Conservation (phyloP, 176 grass and related monocot species). For the Avena insularis region DNA sequence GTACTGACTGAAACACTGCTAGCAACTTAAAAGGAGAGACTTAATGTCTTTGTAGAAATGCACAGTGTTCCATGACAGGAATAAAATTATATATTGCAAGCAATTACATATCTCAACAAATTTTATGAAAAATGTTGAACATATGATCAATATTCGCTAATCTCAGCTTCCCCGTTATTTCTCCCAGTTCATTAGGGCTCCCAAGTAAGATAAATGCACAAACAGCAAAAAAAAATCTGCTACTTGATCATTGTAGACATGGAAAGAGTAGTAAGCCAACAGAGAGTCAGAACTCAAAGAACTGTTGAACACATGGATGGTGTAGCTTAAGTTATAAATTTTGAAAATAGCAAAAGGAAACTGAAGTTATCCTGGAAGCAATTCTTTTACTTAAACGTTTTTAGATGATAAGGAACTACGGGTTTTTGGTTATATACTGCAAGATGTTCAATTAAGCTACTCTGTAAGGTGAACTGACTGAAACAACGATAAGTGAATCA, state of each 20-base stretch:
- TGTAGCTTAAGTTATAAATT: not conserved
- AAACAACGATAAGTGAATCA: not conserved
- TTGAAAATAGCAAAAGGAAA: not conserved
- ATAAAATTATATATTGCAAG: not conserved
- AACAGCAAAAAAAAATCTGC: not conserved
- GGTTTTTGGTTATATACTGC: not conserved
- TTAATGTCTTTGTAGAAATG: conserved; percentile 19
- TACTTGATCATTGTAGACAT: not conserved
- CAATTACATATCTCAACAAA: not conserved
- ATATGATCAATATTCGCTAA: not conserved
- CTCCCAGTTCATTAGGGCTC: not conserved
- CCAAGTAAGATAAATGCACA: not conserved
- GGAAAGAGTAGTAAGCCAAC: not conserved
- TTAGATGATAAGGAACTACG: not conserved
- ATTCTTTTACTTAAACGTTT: not conserved
- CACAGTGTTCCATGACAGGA: not conserved
- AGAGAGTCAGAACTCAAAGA: not conserved
- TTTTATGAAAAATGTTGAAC: not conserved
- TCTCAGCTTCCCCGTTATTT: not conserved
- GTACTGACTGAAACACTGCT: not conserved
- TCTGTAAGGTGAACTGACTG: not conserved
- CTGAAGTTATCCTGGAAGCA: not conserved
- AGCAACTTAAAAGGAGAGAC: not conserved
- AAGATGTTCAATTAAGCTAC: not conserved
- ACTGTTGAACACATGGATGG: not conserved